A percentile compares a stretch with the other conserved stretches of the same genome.
These are phyloP conservation scores for Tulasnella sp. DNA, from an alignment of 768 basidiomycete species.

Conservation along the genomic window DNA sequence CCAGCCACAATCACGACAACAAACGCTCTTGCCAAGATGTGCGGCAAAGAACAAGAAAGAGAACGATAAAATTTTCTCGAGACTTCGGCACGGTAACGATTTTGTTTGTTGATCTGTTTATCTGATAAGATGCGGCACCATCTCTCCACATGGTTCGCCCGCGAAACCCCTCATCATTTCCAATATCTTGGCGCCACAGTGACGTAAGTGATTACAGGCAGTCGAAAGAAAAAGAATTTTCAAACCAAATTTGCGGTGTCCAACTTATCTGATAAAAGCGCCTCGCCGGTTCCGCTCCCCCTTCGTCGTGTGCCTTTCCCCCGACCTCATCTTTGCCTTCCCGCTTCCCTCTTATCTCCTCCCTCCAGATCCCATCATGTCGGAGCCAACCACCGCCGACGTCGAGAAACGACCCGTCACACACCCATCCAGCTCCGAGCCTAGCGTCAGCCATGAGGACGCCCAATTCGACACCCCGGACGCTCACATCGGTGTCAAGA, in stretches of 20 bases:
- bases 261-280: background rate
- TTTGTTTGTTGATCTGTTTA: background rate
- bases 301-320: background rate
- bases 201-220: background rate
- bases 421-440: background rate
- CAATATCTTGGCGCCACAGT: background rate
- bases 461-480: background rate
- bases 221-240: background rate
- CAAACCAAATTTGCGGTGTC: background rate
- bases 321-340: background rate
- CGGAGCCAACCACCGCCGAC: background rate
- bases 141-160: background rate
- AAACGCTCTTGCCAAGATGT: background rate
- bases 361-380: background rate
- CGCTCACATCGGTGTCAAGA: conserved; percentile 22
- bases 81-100: background rate
- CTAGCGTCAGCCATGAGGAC: background rate
- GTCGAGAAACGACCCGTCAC: background rate
- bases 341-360: background rate
- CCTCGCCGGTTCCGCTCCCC: background rate
- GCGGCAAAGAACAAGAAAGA: background rate
- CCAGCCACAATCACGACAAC: background rate
- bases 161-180: background rate
- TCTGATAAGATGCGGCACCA: conserved; percentile 2
- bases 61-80: background rate